Evolutionary conservation across 495 filamentous ascomycete species (phyloP).

Genomic region (Lepidopterella palustris): DNA sequence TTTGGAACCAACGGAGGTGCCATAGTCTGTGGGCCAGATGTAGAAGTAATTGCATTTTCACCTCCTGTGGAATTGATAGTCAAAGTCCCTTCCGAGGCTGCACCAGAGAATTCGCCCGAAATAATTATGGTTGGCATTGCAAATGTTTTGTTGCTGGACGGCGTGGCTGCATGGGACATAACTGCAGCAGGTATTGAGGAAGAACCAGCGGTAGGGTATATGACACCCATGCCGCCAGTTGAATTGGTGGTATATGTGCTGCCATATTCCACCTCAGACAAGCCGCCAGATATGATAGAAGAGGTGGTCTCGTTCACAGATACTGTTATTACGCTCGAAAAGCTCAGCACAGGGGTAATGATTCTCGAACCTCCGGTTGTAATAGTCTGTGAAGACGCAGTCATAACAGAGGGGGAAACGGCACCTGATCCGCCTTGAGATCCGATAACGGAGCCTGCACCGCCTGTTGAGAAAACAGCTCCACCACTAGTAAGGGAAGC

Average conservation of each 20-base stretch:
- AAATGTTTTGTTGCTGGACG: neutral
- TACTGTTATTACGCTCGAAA: neutral
- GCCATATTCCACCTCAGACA: neutral
- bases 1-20: neutral
- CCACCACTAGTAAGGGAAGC: conserved; percentile 9
- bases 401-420: neutral
- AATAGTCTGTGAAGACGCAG: neutral
- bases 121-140: neutral
- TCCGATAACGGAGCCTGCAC: neutral
- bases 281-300: neutral
- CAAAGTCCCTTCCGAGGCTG: neutral
- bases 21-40: neutral
- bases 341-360: neutral
- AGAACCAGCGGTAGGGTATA: neutral
- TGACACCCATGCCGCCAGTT: neutral
- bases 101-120: neutral
- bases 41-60: neutral
- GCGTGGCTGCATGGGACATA: neutral
- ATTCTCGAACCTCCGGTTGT: conserved; percentile 3
- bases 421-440: neutral
- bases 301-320: neutral
- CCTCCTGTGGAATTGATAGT: neutral
- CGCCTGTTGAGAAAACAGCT: neutral
- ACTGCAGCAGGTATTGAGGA: neutral
- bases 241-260: conserved; percentile 1